Base-by-base conservation (phyloP, 2,329 filamentous ascomycete species). In the Nectriaceae sp. region DNA sequence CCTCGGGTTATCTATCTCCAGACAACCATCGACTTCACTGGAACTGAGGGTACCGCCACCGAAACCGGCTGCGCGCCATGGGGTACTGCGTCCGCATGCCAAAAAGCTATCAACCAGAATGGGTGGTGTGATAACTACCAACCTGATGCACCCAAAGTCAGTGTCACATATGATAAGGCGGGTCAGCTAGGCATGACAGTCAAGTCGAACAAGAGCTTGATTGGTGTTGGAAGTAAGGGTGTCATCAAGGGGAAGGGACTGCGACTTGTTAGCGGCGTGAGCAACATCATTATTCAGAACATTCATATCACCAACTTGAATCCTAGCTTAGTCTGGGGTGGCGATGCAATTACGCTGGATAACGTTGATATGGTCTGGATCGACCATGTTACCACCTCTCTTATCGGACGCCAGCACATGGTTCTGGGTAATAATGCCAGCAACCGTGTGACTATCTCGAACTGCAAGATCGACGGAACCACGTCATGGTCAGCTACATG, bases 221-320 rank as follows among this genome's bases (percentile, higher is more conserved):
- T 84, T 31, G 81, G 82, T 16, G 65, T 73, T 49, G 80, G 80
- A 44, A 66, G 61, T 57, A 70, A 70, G 54, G 80, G 79, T 63
- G 63, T 82, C 26, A 82, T 84, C 63, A 77, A 75, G 61, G 80
- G 80, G 58, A 82, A 82, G 69, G 80, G 80, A 51, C 65, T 82
- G 19, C 74, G 77, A 21, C 71, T 80, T 16, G 68, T 71, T 46
- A 70, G 69, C 45, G 72, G 71, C 18, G 74, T 64, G 61, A 65
- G 59, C 51, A 83, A 85, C 65, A 68, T 86, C 62, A 84, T 85
- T 61, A 77, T 84, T 63, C 81, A 82, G 71, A 83, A 80, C 66
- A 68, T 82, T 46, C 73, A 76, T 44, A 73, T 82, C 60, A 80
- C 77, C 43, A 69, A 79, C 44, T 67, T 83, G 41, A 83, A 83